Conservation (phyloP, 495 filamentous ascomycete species). For the Tuber melanosporum region DNA sequence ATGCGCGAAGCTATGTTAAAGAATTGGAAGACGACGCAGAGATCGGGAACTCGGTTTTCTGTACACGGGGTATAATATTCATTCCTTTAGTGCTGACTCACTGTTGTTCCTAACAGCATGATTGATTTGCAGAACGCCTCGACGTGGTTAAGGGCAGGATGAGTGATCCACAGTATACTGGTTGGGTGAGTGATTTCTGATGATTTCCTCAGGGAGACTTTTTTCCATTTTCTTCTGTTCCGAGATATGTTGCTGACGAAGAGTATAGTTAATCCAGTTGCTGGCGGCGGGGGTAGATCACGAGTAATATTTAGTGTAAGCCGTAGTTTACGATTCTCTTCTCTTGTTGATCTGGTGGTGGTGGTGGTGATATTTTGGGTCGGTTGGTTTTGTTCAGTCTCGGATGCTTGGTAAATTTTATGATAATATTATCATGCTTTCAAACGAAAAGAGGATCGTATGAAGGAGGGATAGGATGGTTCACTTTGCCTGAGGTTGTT, state of each 20-base stretch:
- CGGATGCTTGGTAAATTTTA: neutral
- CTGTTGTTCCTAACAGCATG: neutral
- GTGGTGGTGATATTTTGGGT: neutral
- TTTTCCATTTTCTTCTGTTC: neutral
- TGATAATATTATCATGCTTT: neutral
- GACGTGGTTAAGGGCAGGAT: neutral
- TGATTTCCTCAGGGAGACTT: neutral
- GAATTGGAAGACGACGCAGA: slow-evolving; percentile 15
- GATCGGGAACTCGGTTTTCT: slow-evolving; percentile 25
- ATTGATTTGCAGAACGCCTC: neutral
- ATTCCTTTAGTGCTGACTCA: neutral
- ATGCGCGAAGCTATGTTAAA: slow-evolving; percentile 17
- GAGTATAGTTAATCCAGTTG: neutral
- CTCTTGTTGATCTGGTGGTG: neutral
- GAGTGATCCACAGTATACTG: neutral
- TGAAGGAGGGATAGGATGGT: neutral
- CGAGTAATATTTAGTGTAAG: neutral
- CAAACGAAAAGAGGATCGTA: neutral
- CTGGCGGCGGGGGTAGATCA: neutral
- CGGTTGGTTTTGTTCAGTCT: neutral
- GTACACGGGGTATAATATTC: slow-evolving; percentile 21
- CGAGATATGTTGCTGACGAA: neutral
- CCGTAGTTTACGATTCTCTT: neutral
- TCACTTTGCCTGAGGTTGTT: neutral
- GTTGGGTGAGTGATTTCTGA: neutral